A percentile compares a stretch with the other conserved stretches of the same genome.
Evolutionary conservation across 176 grass and related monocot genomes (phyloP).

Genomic region (Oropetium thomaeum): DNA sequence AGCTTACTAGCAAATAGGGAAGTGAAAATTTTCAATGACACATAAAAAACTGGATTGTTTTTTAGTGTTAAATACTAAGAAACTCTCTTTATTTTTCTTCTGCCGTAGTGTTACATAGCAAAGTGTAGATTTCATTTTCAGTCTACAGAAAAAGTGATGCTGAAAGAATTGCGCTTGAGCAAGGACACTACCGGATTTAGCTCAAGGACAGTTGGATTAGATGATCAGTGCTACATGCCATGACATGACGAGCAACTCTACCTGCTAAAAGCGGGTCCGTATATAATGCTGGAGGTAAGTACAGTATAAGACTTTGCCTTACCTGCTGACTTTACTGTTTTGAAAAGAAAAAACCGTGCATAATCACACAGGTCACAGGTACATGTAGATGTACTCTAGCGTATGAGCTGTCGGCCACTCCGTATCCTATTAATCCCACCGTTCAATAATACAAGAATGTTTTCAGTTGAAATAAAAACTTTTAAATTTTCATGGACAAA

Average conservation of each 20-base stretch:
- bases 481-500: no score
- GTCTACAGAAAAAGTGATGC: neutral
- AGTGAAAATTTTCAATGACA: no score
- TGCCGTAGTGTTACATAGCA: no score
- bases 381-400: neutral
- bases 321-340: neutral
- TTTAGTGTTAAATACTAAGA: no score
- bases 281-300: neutral
- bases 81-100: no score
- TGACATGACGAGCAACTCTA: neutral
- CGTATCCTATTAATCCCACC: no score
- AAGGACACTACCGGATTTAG: neutral
- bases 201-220: neutral
- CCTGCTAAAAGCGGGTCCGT: constrained; percentile 12
- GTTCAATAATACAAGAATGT: no score
- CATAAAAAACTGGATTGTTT: no score
- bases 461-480: no score
- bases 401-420: neutral
- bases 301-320: neutral
- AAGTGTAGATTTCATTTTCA: no score
- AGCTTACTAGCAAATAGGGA: no score
- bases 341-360: neutral
- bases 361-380: neutral
- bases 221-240: neutral
- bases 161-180: neutral